These are phyloP conservation scores for Harringtonia lauricola DNA, from an alignment of 2,329 filamentous ascomycete species.

Conservation along the genomic window DNA sequence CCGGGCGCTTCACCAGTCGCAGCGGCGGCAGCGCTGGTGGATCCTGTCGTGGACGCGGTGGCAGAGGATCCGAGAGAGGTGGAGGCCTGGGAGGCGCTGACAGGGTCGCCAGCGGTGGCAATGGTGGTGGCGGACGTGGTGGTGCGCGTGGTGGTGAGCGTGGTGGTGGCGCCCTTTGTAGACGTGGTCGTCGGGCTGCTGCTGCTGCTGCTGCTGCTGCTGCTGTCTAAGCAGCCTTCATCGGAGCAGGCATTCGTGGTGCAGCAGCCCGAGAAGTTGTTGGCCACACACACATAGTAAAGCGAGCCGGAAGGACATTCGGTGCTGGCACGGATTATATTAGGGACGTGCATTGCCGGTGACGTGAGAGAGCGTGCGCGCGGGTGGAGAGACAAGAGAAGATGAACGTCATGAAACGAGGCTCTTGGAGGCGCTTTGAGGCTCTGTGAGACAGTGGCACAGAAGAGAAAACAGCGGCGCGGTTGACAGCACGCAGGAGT, in stretches of 20 bases:
- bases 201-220: not conserved
- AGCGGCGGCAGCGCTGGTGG: not conserved
- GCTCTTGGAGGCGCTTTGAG: too few species aligned
- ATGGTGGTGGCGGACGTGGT: constrained; percentile 7
- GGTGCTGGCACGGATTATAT: not conserved
- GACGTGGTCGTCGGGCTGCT: not conserved
- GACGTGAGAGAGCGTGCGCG: too few species aligned
- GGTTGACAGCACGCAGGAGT: too few species aligned
- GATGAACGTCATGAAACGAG: too few species aligned
- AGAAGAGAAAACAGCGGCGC: too few species aligned
- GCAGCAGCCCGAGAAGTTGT: constrained; percentile 34
- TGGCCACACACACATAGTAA: constrained; percentile 27
- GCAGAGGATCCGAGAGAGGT: too few species aligned
- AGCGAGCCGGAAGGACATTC: constrained; percentile 18
- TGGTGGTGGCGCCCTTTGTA: not conserved
- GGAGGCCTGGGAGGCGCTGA: not conserved
- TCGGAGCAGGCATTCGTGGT: constrained; percentile 28
- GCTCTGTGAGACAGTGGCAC: too few species aligned
- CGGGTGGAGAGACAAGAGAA: too few species aligned
- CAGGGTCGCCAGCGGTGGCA: constrained; percentile 1
- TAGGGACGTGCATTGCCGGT: too few species aligned
- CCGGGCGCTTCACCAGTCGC: too few species aligned
- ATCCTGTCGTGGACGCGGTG: too few species aligned
- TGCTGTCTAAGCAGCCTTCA: constrained; percentile 17
- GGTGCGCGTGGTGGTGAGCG: not conserved